Base-by-base conservation (phyloP, 768 basidiomycete species). In the Tulasnella sp. region DNA sequence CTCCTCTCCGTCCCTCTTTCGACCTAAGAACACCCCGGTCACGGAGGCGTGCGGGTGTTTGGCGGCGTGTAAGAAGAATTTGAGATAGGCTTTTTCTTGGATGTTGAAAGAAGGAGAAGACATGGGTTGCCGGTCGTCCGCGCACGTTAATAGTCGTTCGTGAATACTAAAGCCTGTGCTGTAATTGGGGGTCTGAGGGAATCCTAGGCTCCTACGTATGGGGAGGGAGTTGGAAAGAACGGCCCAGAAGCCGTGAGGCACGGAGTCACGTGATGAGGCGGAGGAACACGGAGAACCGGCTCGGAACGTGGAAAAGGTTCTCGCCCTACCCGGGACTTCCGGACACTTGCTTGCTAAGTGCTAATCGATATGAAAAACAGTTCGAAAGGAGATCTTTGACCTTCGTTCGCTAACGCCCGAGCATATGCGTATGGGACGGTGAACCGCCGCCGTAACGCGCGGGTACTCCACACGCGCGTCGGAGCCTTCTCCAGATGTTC, bases 21-120 rank as follows among this genome's bases (percentile, higher is more conserved):
- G 85, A 40, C 91, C 91, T 1, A 94, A 80, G n/a, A 94, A 81
- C 8, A 93, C 86, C 3, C 92, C 92, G 69, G 90, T 90, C 32
- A 91, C 88, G n/a, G 84, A 83, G 67, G 82, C 83, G 74, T 91
- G 88, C 1, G 92, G 91, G 77, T 91, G 86, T 77, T 91, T 92
- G 52, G 90, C 89, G 7, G 89, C 88, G 79, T 94, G 92, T 29
- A 92, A 85, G 79, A 89, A 86, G 16, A 91, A 80, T 76, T 92
- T 91, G 76, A 87, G 80, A 75, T 92, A 93, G 19, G 90, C 90
- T 34, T 69, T 44, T 36, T 69, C 34, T 34, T 69, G 67, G 26
- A 69, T 22, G 44, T 0, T 44, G n/a, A 69, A 69, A 7, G 39
- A 37, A 44, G 41, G 19, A 69, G 67, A 65, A 65, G 64, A 65